These are phyloP conservation scores for Lactarius deliciosus DNA, from an alignment of 768 basidiomycete genomes.

Conservation along the genomic window DNA sequence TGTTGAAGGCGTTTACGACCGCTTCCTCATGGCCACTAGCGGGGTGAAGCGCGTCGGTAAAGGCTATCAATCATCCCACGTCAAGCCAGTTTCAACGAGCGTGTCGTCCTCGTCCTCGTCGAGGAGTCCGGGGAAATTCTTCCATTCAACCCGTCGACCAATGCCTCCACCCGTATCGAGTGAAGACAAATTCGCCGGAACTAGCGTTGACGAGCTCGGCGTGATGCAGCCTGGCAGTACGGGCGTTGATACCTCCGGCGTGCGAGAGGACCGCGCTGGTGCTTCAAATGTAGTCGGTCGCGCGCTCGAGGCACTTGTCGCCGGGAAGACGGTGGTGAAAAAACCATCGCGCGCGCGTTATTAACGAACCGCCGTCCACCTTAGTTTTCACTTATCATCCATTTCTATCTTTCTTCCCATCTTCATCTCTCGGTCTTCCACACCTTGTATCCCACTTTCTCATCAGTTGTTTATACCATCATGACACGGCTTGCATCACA, in stretches of 20 bases:
- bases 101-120: slow-evolving; percentile 21
- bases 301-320: slow-evolving; percentile 75
- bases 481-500: slow-evolving; percentile 16
- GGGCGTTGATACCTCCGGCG: not conserved
- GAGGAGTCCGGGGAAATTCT: slow-evolving; percentile 39
- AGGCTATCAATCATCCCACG: slow-evolving; percentile 75
- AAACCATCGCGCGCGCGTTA: slow-evolving; percentile 46
- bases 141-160: slow-evolving; percentile 47
- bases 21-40: slow-evolving; percentile 78
- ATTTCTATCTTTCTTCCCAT: not conserved
- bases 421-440: slow-evolving; percentile 3
- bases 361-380: not conserved
- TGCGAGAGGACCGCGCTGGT: slow-evolving; percentile 36
- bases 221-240: slow-evolving; percentile 36
- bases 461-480: slow-evolving; percentile 21
- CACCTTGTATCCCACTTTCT: slow-evolving; percentile 5
- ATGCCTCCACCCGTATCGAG: slow-evolving; percentile 77
- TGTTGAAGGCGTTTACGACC: slow-evolving; percentile 76
- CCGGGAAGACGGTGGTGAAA: slow-evolving; percentile 55
- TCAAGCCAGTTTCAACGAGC: slow-evolving; percentile 41
- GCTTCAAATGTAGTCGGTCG: slow-evolving; percentile 61
- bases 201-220: slow-evolving; percentile 68
- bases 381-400: not conserved
- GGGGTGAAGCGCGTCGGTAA: slow-evolving; percentile 78
- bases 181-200: slow-evolving; percentile 39